Conservation (phyloP, 352 stramenopile species). For the Pythium sukuiense region DNA sequence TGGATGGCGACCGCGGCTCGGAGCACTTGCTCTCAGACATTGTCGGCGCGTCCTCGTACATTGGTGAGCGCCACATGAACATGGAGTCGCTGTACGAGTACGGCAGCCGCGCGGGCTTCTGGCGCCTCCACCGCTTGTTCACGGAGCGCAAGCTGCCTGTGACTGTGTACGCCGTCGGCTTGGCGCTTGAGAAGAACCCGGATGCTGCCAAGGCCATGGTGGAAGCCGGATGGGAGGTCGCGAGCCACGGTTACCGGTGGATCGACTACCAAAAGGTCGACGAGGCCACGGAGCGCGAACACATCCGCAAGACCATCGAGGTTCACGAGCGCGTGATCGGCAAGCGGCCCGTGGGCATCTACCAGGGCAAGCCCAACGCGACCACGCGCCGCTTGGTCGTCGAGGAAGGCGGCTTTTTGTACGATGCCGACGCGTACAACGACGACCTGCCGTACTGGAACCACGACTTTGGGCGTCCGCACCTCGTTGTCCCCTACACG, state of each 20-base stretch:
- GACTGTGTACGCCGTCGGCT: constrained; percentile 94
- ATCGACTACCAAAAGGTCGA: constrained; percentile 96
- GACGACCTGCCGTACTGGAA: constrained; percentile 97
- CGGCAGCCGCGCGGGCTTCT: constrained; percentile 93
- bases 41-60: constrained; percentile 74
- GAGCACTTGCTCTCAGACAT: constrained; percentile 95
- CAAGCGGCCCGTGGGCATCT: constrained; percentile 92
- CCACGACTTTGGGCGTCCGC: constrained; percentile 81
- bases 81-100: constrained; percentile 98
- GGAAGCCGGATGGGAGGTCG: constrained; percentile 92
- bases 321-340: constrained; percentile 90
- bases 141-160: constrained; percentile 85
- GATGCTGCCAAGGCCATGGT: constrained; percentile 90
- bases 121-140: constrained; percentile 92
- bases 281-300: constrained; percentile 89
- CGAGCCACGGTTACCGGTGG: constrained; percentile 94
- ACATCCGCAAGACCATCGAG: constrained; percentile 91
- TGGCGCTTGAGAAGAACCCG: constrained; percentile 94
- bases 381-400: constrained; percentile 91
- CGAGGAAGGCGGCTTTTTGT: constrained; percentile 93
- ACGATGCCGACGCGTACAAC: constrained; percentile 95
- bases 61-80: constrained; percentile 85
- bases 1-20: constrained; percentile 87
- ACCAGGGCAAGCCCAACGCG: constrained; percentile 95
- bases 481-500: constrained; percentile 96